These are phyloP conservation scores for Backusella liffmaniae DNA, from an alignment of 192 early-diverging fungal species.

Conservation along the genomic window DNA sequence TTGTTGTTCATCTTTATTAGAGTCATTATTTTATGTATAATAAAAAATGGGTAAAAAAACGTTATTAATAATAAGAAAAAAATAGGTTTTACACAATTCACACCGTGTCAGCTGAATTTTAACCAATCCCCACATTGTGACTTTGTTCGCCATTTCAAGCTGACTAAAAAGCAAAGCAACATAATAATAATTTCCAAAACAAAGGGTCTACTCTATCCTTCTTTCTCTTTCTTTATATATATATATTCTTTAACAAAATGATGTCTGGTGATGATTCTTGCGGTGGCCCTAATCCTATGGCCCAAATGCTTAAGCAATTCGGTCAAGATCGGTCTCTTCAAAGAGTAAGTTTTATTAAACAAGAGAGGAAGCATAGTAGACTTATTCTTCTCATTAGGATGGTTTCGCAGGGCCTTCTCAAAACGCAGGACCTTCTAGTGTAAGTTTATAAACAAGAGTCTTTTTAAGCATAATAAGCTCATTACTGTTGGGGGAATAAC, in stretches of 20 bases:
- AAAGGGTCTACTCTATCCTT: not conserved
- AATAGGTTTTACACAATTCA: not conserved
- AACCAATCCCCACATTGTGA: conserved; percentile 8
- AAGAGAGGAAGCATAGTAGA: not conserved
- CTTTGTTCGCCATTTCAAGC: conserved; percentile 8
- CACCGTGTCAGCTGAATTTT: conserved; percentile 1
- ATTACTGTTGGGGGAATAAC: not conserved
- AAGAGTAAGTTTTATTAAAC: conserved; percentile 51
- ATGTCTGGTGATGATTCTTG: conserved; percentile 67
- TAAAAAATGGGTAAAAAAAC: not conserved
- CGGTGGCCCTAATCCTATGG: conserved; percentile 69
- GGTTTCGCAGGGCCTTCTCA: conserved; percentile 27
- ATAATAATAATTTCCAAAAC: not conserved
- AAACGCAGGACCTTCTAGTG: conserved; percentile 15
- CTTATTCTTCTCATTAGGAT: conserved; percentile 24
- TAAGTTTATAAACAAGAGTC: not conserved
- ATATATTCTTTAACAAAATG: conserved; percentile 17
- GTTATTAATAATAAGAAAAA: not conserved
- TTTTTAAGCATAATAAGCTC: not conserved
- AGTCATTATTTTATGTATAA: too few relatives aligned
- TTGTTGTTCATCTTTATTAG: too few relatives aligned
- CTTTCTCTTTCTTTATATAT: not conserved
- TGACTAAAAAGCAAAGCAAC: not conserved
- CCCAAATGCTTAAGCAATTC: conserved; percentile 80
- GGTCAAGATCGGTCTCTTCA: conserved; percentile 73